Evolutionary conservation across 352 stramenopile genomes (phyloP).

Genomic region (Saprolegnia diclina): DNA sequence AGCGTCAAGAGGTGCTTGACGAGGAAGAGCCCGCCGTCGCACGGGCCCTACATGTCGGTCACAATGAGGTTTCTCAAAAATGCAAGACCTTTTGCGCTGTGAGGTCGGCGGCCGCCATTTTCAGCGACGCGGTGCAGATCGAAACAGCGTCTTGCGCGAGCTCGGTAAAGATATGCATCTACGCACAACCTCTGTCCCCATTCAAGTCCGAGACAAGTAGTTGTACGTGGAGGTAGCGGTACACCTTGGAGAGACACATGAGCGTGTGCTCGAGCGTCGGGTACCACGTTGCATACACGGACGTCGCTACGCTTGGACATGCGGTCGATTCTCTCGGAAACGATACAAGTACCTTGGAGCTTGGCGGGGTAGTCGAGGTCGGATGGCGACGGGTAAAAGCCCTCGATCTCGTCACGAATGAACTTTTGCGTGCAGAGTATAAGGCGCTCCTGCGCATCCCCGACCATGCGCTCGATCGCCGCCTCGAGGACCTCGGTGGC

Average conservation of each 20-base stretch:
- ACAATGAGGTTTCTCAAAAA: background rate
- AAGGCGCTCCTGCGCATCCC: slow-evolving; percentile 74
- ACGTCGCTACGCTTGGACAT: slow-evolving; percentile 29
- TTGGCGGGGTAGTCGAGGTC: slow-evolving; percentile 77
- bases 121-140: slow-evolving; percentile 68
- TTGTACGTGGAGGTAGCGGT: slow-evolving; percentile 71
- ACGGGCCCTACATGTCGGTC: slow-evolving; percentile 31
- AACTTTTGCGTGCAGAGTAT: slow-evolving; percentile 82
- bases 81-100: slow-evolving; percentile 28
- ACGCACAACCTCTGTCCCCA: background rate
- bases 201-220: background rate
- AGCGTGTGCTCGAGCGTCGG: slow-evolving; percentile 74
- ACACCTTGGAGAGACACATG: slow-evolving; percentile 81
- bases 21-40: slow-evolving; percentile 70
- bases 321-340: background rate
- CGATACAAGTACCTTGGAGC: slow-evolving; percentile 32
- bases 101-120: slow-evolving; percentile 67
- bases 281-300: slow-evolving; percentile 81
- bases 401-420: slow-evolving; percentile 78
- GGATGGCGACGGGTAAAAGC: slow-evolving; percentile 43
- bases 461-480: slow-evolving; percentile 79
- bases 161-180: slow-evolving; percentile 84
- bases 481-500: slow-evolving; percentile 55
- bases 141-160: slow-evolving; percentile 78
- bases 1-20: slow-evolving; percentile 79